Base-by-base conservation (phyloP, 345 rosid species). In the Lenwebbia sp. region DNA sequence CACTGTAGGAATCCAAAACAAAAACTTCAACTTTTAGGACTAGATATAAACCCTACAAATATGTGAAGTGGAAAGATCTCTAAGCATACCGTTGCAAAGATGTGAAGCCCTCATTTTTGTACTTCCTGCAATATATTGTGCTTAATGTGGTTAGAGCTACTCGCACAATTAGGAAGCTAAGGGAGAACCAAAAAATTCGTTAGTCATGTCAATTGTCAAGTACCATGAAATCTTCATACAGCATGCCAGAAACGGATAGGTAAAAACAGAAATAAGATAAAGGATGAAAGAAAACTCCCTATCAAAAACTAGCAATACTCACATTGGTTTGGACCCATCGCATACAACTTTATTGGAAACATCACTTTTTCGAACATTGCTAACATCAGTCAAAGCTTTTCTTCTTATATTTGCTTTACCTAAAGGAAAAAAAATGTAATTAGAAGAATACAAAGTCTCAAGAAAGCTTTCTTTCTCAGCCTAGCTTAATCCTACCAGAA, bases 311-410 rank as follows among this genome's bases (percentile, higher is more conserved):
- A 57, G 83, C 90, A 40, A 89, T 76, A 89, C 91, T 93, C 90
- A 96, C 98, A 82, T 85, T 53, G 90, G 88, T 88, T 90, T 94
- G 84, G 91, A 91, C 84, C 92, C 96, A 93, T 90, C 88, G 50
- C 82, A 88, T 54, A 86, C 86, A 85, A 65, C 88, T 86, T 74
- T 89, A 83, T 88, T 85, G 19, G 88, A 47, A 84, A 74, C 60
- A 22, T 82, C 41, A 40, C 88, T 90, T 51, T 90, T 88, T 54
- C 62, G 89, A 54, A 86, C 90, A 88, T 95, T 96, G 90, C 98
- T 95, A 82, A 96, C 90, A 91, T 95, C 98, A 84, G 92, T 90
- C 92, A 96, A 87, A 37, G 96, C 94, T 86, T 92, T 95, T 90
- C 99, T 94, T 91, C 88, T 87, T 81, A 86, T 90, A 74, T 86